A percentile compares a stretch with the other conserved stretches of the same genome.
Conservation (phyloP, 192 early-diverging fungal genomes). For the Coemansia sp. region DNA sequence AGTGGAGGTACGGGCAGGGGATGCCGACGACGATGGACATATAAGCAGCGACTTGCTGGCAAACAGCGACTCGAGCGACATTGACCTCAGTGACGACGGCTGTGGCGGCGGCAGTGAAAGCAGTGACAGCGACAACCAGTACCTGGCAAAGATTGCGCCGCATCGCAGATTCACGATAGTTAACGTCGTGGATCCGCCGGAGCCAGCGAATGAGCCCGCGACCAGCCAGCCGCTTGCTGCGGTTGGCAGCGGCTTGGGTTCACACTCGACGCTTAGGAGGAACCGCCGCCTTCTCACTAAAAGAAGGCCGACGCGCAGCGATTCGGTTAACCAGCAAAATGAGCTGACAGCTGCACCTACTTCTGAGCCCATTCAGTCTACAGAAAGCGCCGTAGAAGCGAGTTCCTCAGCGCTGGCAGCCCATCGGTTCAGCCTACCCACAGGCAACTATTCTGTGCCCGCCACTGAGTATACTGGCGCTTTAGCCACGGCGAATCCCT, state of each 20-base stretch:
- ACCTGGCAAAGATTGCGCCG: slow-evolving; percentile 18
- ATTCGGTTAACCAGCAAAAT: not conserved
- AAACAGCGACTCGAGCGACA: slow-evolving; percentile 26
- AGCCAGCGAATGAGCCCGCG: not conserved
- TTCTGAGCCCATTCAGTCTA: no score
- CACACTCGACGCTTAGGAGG: slow-evolving; percentile 30
- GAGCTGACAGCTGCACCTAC: no score
- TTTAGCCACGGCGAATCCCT: no score
- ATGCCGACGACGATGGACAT: slow-evolving; percentile 33
- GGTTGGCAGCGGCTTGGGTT: not conserved
- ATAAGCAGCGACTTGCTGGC: slow-evolving; percentile 44
- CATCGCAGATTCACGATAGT: slow-evolving; percentile 11
- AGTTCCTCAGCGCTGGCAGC: no score
- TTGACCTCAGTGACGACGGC: slow-evolving; percentile 17
- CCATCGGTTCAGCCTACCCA: no score
- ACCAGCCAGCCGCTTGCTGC: not conserved
- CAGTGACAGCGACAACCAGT: slow-evolving; percentile 36
- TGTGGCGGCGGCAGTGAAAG: slow-evolving; percentile 8
- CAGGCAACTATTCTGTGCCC: no score
- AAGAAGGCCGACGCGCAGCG: slow-evolving; percentile 11
- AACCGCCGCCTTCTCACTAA: slow-evolving; percentile 34
- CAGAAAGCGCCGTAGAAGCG: no score
- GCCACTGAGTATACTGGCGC: no score
- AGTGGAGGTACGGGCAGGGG: not conserved
- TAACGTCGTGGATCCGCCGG: slow-evolving; percentile 16